phyloP scores from a whole-genome alignment of 164 flowering plant species.

The Taxillus chinensis region DNA sequence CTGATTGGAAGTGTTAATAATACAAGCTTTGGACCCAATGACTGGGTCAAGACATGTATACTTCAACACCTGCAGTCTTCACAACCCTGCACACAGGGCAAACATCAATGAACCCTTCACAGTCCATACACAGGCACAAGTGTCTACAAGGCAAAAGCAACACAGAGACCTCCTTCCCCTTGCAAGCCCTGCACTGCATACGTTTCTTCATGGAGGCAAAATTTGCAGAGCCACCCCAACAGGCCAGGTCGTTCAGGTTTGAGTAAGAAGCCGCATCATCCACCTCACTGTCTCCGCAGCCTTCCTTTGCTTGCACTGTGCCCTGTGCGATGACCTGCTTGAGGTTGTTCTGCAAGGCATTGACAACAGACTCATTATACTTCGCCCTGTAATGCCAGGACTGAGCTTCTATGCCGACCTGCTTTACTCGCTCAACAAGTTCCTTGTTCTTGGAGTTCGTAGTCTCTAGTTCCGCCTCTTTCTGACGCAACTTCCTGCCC shows the following conservation, averaged over 20 bases:
- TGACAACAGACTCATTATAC: slow-evolving; percentile 62
- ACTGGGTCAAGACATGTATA: slow-evolving; percentile 48
- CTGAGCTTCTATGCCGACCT: slow-evolving; percentile 60
- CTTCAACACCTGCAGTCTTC: slow-evolving; percentile 60
- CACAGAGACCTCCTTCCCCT: slow-evolving; percentile 52
- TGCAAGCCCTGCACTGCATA: slow-evolving; percentile 57
- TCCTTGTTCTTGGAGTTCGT: slow-evolving; percentile 68
- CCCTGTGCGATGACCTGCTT: slow-evolving; percentile 63
- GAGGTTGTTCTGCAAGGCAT: slow-evolving; percentile 53
- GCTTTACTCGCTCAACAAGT: slow-evolving; percentile 59
- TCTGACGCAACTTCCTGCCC: slow-evolving; percentile 45
- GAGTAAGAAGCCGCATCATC: slow-evolving; percentile 70
- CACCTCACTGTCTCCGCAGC: slow-evolving; percentile 72
- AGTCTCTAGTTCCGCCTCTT: slow-evolving; percentile 54
- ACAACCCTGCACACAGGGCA: slow-evolving; percentile 69
- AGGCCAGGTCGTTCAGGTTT: slow-evolving; percentile 26
- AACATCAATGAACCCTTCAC: slow-evolving; percentile 43
- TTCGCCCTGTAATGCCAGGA: slow-evolving; percentile 69
- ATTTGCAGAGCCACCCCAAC: slow-evolving; percentile 19
- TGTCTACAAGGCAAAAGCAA: slow-evolving; percentile 85
- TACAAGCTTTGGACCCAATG: neutral
- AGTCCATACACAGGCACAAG: slow-evolving; percentile 69
- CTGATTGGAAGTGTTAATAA: slow-evolving; percentile 3
- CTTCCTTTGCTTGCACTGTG: slow-evolving; percentile 58
- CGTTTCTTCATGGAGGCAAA: slow-evolving; percentile 13